phyloP scores from a whole-genome alignment of 2,329 filamentous ascomycete species.

The Phaeophleospora eucalypticola region DNA sequence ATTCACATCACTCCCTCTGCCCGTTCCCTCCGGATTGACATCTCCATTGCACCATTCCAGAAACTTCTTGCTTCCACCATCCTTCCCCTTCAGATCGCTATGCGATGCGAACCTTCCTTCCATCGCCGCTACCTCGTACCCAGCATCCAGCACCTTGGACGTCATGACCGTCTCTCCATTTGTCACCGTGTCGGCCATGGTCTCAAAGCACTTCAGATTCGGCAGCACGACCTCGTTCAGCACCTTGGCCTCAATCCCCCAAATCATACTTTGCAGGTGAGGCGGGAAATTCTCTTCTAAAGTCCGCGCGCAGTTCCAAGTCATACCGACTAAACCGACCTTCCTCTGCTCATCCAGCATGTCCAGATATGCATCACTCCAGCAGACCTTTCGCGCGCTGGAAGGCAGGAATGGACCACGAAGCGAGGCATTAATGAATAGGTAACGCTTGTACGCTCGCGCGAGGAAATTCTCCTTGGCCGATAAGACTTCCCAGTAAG shows the following conservation, averaged over 20 bases:
- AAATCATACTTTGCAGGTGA: conserved; percentile 19
- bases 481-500: conserved; percentile 11
- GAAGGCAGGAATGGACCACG: conserved; percentile 16
- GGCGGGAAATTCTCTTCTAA: conserved; percentile 6
- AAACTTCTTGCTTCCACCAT: conserved; percentile 11
- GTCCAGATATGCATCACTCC: conserved; percentile 20
- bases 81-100: background rate
- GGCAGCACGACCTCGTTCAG: conserved; percentile 9
- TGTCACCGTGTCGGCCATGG: conserved; percentile 6
- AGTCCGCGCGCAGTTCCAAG: conserved; percentile 15
- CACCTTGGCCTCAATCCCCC: conserved; percentile 2
- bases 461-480: background rate
- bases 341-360: conserved; percentile 9
- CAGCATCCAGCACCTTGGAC: conserved; percentile 6
- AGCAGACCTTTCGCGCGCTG: conserved; percentile 11
- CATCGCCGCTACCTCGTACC: conserved; percentile 15
- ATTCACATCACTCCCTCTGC: conserved; percentile 10
- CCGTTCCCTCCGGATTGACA: background rate
- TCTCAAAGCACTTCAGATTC: conserved; percentile 14
- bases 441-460: conserved; percentile 12
- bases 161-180: conserved; percentile 12
- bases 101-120: conserved; percentile 15
- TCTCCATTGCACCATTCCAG: conserved; percentile 18
- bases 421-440: conserved; percentile 16
- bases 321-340: conserved; percentile 12